Evolutionary conservation across 495 filamentous ascomycete species (phyloP).

Genomic region (Aspergillus heteromorphus): DNA sequence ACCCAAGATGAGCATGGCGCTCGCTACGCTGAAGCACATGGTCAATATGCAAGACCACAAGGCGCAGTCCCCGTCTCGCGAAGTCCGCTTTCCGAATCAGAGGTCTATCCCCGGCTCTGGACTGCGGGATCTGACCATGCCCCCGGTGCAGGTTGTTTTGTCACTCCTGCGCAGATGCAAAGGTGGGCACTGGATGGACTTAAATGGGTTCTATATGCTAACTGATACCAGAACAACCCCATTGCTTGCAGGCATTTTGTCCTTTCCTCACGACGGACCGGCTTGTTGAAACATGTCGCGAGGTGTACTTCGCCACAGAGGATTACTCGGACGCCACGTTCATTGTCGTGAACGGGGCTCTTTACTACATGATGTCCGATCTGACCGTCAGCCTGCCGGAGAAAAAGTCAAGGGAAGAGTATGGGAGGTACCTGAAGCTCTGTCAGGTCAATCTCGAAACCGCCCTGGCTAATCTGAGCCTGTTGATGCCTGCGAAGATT

Average conservation of each 20-base stretch:
- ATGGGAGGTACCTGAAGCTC: slow-evolving; percentile 33
- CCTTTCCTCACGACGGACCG: slow-evolving; percentile 45
- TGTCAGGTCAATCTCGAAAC: slow-evolving; percentile 56
- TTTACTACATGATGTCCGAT: slow-evolving; percentile 55
- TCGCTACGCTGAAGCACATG: slow-evolving; percentile 54
- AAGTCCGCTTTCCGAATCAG: slow-evolving; percentile 38
- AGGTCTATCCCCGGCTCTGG: slow-evolving; percentile 35
- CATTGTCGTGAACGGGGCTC: slow-evolving; percentile 49
- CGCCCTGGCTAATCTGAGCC: slow-evolving; percentile 49
- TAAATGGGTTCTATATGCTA: not conserved
- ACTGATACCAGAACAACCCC: slow-evolving; percentile 18
- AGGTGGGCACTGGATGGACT: slow-evolving; percentile 22
- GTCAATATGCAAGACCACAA: slow-evolving; percentile 44
- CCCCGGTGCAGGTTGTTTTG: slow-evolving; percentile 48
- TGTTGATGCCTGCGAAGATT: slow-evolving; percentile 51
- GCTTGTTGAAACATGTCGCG: slow-evolving; percentile 54
- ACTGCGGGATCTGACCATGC: slow-evolving; percentile 49
- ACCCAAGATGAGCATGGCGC: slow-evolving; percentile 50
- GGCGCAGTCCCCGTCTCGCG: slow-evolving; percentile 29
- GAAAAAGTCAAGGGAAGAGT: slow-evolving; percentile 21
- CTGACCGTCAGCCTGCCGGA: slow-evolving; percentile 31
- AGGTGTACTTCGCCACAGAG: slow-evolving; percentile 55
- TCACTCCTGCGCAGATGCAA: slow-evolving; percentile 45
- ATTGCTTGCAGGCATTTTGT: slow-evolving; percentile 25
- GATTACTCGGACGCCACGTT: slow-evolving; percentile 51